These are phyloP conservation scores for Flaveria brownii DNA, from an alignment of 129 eudicot genomes.

Conservation along the genomic window DNA sequence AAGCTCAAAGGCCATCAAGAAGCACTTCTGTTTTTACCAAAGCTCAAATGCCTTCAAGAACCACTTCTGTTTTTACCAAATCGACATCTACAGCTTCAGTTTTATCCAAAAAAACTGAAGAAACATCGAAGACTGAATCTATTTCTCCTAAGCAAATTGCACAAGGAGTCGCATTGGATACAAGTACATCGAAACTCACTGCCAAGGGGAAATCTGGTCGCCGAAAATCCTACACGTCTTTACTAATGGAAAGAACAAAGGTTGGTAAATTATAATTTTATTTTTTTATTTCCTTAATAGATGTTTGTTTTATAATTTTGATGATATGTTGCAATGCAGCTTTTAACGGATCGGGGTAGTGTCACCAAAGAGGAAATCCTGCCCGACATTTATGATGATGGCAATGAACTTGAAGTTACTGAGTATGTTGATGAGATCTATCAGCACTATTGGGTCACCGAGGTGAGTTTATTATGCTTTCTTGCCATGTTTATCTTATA, in stretches of 20 bases:
- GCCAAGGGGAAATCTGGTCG: slow-evolving; percentile 62
- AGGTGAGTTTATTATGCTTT: slow-evolving; percentile 45
- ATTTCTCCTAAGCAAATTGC: slow-evolving; percentile 42
- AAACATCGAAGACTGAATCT: slow-evolving; percentile 28
- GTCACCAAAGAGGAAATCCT: slow-evolving; percentile 46
- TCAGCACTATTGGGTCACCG: slow-evolving; percentile 90
- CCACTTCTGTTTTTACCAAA: slow-evolving; percentile 25
- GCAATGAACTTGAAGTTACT: slow-evolving; percentile 89
- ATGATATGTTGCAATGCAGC: slow-evolving; percentile 39
- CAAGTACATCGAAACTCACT: slow-evolving; percentile 33
- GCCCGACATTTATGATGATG: slow-evolving; percentile 68
- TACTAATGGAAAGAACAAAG: slow-evolving; percentile 74
- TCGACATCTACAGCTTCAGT: slow-evolving; percentile 30
- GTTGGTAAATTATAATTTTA: slow-evolving; percentile 30
- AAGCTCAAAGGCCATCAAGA: too few relatives aligned
- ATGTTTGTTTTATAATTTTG: background rate
- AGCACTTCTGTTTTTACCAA: too few relatives aligned
- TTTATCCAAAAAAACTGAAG: slow-evolving; percentile 45
- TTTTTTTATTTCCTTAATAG: background rate
- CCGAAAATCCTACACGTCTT: slow-evolving; percentile 74
- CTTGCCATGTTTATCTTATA: slow-evolving; percentile 1
- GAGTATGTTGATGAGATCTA: slow-evolving; percentile 95
- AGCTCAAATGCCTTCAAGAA: too few relatives aligned
- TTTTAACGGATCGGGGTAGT: slow-evolving; percentile 44
- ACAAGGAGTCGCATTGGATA: slow-evolving; percentile 32